These are phyloP conservation scores for Diaporthe helianthi DNA, from an alignment of 2,329 filamentous ascomycete genomes.

Conservation along the genomic window DNA sequence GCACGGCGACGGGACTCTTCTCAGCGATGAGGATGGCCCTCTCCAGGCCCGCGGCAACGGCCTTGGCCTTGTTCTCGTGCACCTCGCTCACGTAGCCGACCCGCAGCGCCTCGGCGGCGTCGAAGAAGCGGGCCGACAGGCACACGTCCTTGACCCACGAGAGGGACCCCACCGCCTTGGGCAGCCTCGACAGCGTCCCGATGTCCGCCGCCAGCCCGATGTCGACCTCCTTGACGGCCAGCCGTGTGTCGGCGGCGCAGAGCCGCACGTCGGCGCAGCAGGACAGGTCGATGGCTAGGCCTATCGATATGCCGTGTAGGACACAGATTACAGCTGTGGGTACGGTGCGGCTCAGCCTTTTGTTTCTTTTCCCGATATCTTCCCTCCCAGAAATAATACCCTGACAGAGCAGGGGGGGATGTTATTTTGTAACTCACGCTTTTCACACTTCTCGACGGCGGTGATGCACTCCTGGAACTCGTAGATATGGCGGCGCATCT, in stretches of 20 bases:
- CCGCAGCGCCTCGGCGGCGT: conserved; percentile 70
- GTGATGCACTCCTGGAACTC: conserved; percentile 83
- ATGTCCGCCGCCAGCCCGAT: conserved; percentile 83
- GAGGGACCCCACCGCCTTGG: conserved; percentile 73
- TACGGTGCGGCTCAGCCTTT: background rate
- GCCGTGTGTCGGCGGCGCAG: conserved; percentile 62
- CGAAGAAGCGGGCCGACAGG: conserved; percentile 74
- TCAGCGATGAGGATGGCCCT: conserved; percentile 70
- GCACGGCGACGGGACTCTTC: conserved; percentile 88
- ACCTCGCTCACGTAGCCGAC: conserved; percentile 75
- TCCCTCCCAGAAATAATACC: background rate
- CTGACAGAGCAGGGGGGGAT: background rate
- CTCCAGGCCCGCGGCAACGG: conserved; percentile 67
- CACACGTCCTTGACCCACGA: conserved; percentile 84
- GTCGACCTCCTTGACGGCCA: conserved; percentile 83
- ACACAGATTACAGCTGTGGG: conserved; percentile 77
- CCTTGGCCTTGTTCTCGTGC: conserved; percentile 66
- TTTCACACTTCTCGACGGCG: conserved; percentile 84
- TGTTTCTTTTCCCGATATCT: background rate
- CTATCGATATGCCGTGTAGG: conserved; percentile 79
- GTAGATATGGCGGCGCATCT: conserved; percentile 71
- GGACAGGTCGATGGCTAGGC: conserved; percentile 78
- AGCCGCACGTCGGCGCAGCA: conserved; percentile 76
- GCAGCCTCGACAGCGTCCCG: conserved; percentile 75
- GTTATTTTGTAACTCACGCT: conserved; percentile 62